phyloP scores from a whole-genome alignment of 768 basidiomycete species.

The Pisolithus marmoratus region DNA sequence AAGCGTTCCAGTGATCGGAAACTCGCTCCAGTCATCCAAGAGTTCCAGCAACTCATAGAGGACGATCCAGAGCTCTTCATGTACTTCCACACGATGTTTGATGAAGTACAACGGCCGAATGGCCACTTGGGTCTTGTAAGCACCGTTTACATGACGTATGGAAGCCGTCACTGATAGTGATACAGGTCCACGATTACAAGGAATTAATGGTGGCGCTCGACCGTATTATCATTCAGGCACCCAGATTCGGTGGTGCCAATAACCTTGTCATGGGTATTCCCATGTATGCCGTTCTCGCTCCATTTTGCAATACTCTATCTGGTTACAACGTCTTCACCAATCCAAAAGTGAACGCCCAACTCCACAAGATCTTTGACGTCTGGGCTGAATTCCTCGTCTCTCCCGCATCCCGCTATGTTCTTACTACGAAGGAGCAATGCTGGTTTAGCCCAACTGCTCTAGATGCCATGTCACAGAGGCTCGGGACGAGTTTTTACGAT shows the following conservation, averaged over 20 bases:
- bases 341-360: slow-evolving; percentile 38
- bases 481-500: slow-evolving; percentile 26
- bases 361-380: slow-evolving; percentile 45
- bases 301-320: not conserved
- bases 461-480: slow-evolving; percentile 7
- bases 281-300: not conserved
- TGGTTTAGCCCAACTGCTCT: slow-evolving; percentile 45
- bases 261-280: not conserved
- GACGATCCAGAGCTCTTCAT: slow-evolving; percentile 21
- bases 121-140: not conserved
- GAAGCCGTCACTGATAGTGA: not conserved
- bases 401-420: slow-evolving; percentile 36
- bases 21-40: slow-evolving; percentile 10
- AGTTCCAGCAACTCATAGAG: slow-evolving; percentile 24
- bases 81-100: slow-evolving; percentile 33
- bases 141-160: not conserved
- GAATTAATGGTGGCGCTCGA: not conserved
- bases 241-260: not conserved
- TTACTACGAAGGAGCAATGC: slow-evolving; percentile 32
- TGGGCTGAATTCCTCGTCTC: slow-evolving; percentile 47
- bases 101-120: slow-evolving; percentile 3
- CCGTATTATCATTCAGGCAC: slow-evolving; percentile 1
- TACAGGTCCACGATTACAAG: slow-evolving; percentile 2
- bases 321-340: slow-evolving; percentile 16
- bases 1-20: not conserved